Conservation (phyloP, 768 basidiomycete genomes). For the Leccinum obscurum region DNA sequence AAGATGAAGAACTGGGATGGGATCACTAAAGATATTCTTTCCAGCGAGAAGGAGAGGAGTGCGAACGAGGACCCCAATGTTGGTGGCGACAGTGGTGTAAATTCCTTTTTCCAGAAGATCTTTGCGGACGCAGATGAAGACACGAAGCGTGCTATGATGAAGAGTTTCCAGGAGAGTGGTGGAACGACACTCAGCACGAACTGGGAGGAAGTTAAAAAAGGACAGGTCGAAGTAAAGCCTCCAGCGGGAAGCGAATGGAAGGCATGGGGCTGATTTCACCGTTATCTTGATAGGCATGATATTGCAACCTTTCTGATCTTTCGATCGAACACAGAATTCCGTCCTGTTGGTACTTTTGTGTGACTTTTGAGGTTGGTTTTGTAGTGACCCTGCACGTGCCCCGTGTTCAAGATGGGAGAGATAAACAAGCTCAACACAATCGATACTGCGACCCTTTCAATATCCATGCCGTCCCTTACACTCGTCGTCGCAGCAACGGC, state of each 20-base stretch:
- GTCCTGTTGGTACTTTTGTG: not conserved
- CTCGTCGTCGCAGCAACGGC: conserved; percentile 93
- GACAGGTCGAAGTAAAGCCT: conserved; percentile 72
- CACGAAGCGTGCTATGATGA: conserved; percentile 94
- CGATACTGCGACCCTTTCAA: not conserved
- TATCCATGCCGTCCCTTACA: conserved; percentile 66
- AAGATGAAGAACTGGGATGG: conserved; percentile 88
- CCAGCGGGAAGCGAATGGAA: conserved; percentile 85
- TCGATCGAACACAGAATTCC: no score
- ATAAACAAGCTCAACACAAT: not conserved
- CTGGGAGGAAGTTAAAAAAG: conserved; percentile 86
- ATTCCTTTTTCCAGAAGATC: conserved; percentile 89
- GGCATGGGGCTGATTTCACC: conserved; percentile 55
- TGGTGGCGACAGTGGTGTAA: conserved; percentile 84
- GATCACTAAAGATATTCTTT: conserved; percentile 67
- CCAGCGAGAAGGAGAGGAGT: conserved; percentile 66
- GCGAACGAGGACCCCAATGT: conserved; percentile 83
- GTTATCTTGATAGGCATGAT: not conserved
- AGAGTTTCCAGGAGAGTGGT: conserved; percentile 93
- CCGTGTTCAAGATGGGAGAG: no score
- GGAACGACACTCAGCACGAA: conserved; percentile 96
- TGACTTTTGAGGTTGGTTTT: not conserved
- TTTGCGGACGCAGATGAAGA: conserved; percentile 91
- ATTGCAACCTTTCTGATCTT: not conserved
- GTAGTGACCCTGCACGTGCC: not conserved